Evolutionary conservation across 179 eudicot genomes (phyloP), one percentile per base, ranked within the genome.

Genomic region (Camellia oleifera): DNA sequence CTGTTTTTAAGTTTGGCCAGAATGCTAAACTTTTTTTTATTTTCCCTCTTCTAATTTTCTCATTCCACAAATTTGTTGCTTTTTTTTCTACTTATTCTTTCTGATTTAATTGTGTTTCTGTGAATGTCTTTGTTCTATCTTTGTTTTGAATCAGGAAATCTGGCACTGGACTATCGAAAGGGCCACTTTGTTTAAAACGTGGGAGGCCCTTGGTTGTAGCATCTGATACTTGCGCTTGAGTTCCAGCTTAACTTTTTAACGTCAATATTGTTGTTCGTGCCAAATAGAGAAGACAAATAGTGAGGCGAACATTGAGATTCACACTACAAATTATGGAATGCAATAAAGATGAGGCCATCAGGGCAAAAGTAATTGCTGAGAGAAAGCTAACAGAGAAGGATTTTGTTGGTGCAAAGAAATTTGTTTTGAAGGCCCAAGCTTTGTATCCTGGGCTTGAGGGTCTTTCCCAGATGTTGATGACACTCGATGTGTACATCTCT

Each of bases 331-430:
- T 52, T 54, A 97, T 97, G 99, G 99, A 97, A 75, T 91, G 99
- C 85, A 97, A 97, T 69, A 94, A 80, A 89, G 98, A 94, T 64
- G 99, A 94, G 87, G 97, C 97, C 70, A 52, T 83, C 63, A 85
- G 92, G 77, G 97, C 98, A 45, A 94, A 91, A 88, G 81, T 80
- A 74, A 86, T 94, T 76, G 97, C 99, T 7, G 98, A 94, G 87
- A 90, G 85, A 75, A 97, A 91, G 84, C 76, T 94, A 54, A 81
- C 74, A n/a, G 87, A 86, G 76, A 89, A 86, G 75, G 99, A 97
- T 87, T 77, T 82, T 79, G 78, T 82, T 57, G 97, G 95, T 80
- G 94, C 99, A 0, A 89, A 87, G 81, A 94, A 90, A 76, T 92
- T 94, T 78, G 93, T 88, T 75, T 26, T 85, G 83, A 97, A 97